phyloP scores from a whole-genome alignment of 2,329 filamentous ascomycete species.

The Zymoseptoria crescenta region DNA sequence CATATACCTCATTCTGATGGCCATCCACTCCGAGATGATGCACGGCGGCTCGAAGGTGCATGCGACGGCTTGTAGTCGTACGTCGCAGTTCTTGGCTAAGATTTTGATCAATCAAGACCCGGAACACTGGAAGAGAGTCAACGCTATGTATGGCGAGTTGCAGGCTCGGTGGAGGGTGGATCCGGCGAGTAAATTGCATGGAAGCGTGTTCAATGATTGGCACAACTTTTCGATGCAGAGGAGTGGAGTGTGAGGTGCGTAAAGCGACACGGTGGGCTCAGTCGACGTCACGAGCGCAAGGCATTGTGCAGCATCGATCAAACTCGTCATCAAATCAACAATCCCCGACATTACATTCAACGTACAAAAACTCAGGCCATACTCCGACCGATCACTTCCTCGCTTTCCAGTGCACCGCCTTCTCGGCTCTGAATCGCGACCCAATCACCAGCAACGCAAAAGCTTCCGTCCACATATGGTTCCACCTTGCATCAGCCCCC shows the following conservation, averaged over 20 bases:
- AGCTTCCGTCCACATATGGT: not conserved
- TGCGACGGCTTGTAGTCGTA: conserved; percentile 64
- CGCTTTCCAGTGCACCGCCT: not conserved
- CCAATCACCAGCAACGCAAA: not conserved
- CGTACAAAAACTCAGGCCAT: not conserved
- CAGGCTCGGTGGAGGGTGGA: conserved; percentile 38
- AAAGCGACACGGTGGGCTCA: not conserved
- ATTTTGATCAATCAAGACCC: conserved; percentile 47
- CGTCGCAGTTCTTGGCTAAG: conserved; percentile 60
- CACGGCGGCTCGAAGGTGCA: conserved; percentile 61
- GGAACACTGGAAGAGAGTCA: conserved; percentile 32
- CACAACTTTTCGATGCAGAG: conserved; percentile 36
- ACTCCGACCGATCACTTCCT: not conserved
- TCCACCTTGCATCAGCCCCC: not conserved
- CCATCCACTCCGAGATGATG: conserved; percentile 61
- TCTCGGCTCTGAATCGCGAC: not conserved
- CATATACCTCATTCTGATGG: conserved; percentile 52
- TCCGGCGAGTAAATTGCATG: conserved; percentile 35
- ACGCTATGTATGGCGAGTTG: conserved; percentile 36
- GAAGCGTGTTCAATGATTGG: conserved; percentile 41
- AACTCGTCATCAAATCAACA: not conserved
- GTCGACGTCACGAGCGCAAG: not conserved
- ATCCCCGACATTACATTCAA: not conserved
- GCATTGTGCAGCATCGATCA: not conserved
- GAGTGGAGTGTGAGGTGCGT: not conserved